These are phyloP conservation scores for Taiwanofungus camphoratus DNA, from an alignment of 1,284 basidiomycete species.

Conservation along the genomic window DNA sequence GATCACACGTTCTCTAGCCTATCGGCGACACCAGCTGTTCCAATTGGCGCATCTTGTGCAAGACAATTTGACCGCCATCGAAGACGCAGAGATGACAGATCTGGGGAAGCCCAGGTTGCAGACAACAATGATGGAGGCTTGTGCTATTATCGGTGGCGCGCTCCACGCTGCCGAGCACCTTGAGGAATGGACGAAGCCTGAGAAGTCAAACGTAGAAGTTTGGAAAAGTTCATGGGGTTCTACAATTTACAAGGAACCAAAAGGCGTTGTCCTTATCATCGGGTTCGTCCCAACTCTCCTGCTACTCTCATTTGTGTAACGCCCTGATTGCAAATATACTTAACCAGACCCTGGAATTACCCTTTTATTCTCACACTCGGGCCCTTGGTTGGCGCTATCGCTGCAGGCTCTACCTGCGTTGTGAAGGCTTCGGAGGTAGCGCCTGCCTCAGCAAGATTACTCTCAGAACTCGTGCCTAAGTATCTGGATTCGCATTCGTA, in stretches of 20 bases:
- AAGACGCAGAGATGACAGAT: conserved; percentile 45
- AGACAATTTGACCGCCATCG: conserved; percentile 48
- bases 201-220: conserved; percentile 32
- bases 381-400: conserved; percentile 54
- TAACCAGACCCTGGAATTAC: conserved; percentile 56
- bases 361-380: conserved; percentile 44
- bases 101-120: conserved; percentile 47
- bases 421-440: conserved; percentile 61
- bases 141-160: conserved; percentile 36
- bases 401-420: conserved; percentile 54
- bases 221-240: conserved; percentile 37
- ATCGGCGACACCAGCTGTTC: conserved; percentile 57
- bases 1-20: conserved; percentile 46
- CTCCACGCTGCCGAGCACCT: conserved; percentile 44
- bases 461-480: conserved; percentile 51
- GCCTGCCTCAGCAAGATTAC: conserved; percentile 42
- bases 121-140: conserved; percentile 32
- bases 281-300: conserved; percentile 33
- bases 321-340: no score
- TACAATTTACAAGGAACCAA: conserved; percentile 45
- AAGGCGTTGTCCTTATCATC: conserved; percentile 41
- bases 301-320: no score
- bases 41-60: conserved; percentile 57
- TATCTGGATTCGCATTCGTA: conserved; percentile 54
- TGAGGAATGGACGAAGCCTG: conserved; percentile 47